Evolutionary conservation across 208 protist genomes (phyloP).

Genomic region (Trichomonas vaginalis): DNA sequence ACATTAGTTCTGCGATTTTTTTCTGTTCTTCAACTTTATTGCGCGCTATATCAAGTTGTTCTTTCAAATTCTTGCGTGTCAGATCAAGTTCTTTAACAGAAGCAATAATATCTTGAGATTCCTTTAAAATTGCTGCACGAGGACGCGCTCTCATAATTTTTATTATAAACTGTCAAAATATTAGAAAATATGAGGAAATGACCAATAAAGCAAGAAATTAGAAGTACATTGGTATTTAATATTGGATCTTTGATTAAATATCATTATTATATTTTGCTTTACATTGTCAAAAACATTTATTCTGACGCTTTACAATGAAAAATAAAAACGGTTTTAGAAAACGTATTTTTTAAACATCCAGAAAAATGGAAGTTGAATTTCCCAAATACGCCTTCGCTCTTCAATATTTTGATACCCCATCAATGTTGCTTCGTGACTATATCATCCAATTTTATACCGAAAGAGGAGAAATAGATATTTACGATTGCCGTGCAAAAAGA

Average conservation of each 20-base stretch:
- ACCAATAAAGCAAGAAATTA: no score
- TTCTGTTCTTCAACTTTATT: background rate
- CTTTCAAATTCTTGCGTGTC: background rate
- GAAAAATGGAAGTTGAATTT: background rate
- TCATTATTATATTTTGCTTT: no score
- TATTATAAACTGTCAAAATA: no score
- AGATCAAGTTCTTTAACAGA: background rate
- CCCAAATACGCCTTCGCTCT: background rate
- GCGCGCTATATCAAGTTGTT: background rate
- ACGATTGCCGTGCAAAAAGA: background rate
- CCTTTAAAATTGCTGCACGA: background rate
- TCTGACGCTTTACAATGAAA: no score
- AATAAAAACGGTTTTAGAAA: background rate
- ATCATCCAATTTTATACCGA: background rate
- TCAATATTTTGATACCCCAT: background rate
- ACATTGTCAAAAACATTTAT: no score
- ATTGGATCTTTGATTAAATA: no score
- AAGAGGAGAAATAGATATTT: background rate
- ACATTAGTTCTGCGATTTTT: background rate
- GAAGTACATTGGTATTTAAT: no score
- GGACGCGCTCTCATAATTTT: background rate
- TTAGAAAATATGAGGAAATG: no score
- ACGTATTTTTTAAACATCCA: background rate
- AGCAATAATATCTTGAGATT: background rate
- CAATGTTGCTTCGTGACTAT: background rate